Evolutionary conservation across 345 rosid genomes (phyloP).

Genomic region (Stellera chamaejasme): DNA sequence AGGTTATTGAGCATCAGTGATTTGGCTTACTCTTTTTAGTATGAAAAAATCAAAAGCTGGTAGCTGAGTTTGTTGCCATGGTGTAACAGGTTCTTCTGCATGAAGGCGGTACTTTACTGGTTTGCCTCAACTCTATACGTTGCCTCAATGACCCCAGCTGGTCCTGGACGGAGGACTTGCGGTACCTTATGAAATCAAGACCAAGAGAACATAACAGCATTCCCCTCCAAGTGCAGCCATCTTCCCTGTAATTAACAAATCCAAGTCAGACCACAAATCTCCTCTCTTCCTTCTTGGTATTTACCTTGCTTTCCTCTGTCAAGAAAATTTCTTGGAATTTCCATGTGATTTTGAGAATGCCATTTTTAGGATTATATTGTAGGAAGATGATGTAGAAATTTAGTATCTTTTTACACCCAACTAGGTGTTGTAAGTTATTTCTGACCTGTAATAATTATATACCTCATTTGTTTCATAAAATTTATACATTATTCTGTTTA

Average conservation of each 20-base stretch:
- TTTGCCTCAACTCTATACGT: constrained; percentile 80
- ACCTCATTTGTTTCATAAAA: too few species aligned
- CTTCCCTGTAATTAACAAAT: constrained; percentile 20
- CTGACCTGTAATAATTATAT: too few species aligned
- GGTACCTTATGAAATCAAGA: constrained; percentile 28
- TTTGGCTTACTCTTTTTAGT: neutral
- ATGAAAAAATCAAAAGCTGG: neutral
- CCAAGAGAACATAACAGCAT: constrained; percentile 12
- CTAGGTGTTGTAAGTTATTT: too few species aligned
- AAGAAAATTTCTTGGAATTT: too few species aligned
- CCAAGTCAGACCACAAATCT: neutral
- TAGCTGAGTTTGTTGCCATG: neutral
- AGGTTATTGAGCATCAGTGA: neutral
- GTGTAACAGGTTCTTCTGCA: constrained; percentile 73
- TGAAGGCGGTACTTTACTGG: constrained; percentile 90
- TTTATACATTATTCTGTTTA: too few species aligned
- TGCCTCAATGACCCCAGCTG: constrained; percentile 79
- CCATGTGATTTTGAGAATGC: too few species aligned
- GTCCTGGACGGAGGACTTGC: constrained; percentile 68
- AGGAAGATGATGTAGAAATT: neutral
- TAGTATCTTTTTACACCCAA: neutral
- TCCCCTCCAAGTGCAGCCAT: constrained; percentile 24
- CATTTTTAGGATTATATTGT: neutral
- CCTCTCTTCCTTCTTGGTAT: neutral
- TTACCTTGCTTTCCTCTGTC: neutral